A percentile compares a stretch with the other conserved stretches of the same genome.
phyloP scores from a whole-genome alignment of 2,329 filamentous ascomycete genomes.

The Lasiodiplodia gonubiensis region DNA sequence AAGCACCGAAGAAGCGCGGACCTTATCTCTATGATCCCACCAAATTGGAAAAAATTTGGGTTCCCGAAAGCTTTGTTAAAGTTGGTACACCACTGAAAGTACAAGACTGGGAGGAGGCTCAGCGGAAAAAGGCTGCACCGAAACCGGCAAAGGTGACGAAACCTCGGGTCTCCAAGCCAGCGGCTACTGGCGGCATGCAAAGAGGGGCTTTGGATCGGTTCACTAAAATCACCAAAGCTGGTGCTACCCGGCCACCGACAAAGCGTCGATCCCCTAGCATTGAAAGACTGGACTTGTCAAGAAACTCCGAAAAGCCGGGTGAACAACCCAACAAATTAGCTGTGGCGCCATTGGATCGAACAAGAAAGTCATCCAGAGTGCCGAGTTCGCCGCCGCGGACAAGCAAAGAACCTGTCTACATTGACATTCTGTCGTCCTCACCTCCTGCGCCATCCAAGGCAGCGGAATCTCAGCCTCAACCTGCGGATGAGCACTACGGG shows the following conservation, averaged over 20 bases:
- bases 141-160: constrained; percentile 20
- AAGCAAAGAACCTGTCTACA: neutral
- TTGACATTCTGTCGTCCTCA: constrained; percentile 17
- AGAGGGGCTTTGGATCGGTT: constrained; percentile 17
- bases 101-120: constrained; percentile 66
- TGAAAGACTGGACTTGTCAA: constrained; percentile 23
- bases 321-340: too few species aligned
- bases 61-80: constrained; percentile 68
- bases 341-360: neutral
- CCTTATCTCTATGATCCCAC: constrained; percentile 67
- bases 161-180: constrained; percentile 5
- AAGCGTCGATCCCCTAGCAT: constrained; percentile 9
- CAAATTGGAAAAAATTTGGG: constrained; percentile 70
- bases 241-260: neutral
- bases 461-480: neutral
- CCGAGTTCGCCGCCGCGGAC: neutral
- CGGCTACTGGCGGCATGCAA: constrained; percentile 8
- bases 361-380: neutral
- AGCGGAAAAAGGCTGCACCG: constrained; percentile 27
- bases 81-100: constrained; percentile 69
- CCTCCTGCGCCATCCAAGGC: neutral
- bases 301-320: neutral
- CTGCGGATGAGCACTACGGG: constrained; percentile 17
- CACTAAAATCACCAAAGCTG: constrained; percentile 12
- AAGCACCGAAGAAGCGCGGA: constrained; percentile 48